A percentile compares a stretch with the other conserved stretches of the same genome.
These are phyloP conservation scores for Phytophthora pistaciae DNA, from an alignment of 352 stramenopile species.

Conservation along the genomic window DNA sequence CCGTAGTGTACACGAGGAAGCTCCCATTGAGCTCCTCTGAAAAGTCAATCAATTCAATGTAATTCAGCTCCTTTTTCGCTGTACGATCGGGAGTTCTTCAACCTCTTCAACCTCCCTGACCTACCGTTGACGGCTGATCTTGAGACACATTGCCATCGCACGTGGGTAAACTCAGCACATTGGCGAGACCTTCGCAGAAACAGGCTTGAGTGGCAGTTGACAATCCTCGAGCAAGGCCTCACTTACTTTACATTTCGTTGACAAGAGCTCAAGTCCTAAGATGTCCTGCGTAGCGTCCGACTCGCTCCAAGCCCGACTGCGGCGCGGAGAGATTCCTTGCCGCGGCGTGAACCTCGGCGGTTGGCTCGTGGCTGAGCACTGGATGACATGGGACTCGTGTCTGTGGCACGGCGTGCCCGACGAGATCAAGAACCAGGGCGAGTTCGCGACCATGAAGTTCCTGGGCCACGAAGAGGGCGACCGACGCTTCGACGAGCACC, in stretches of 20 bases:
- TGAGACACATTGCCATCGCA: conserved; percentile 27
- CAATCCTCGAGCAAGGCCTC: conserved; percentile 20
- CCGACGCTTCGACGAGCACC: conserved; percentile 59
- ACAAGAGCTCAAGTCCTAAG: conserved; percentile 1
- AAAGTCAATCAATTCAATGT: conserved; percentile 8
- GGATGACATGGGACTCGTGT: conserved; percentile 74
- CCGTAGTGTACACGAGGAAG: not conserved
- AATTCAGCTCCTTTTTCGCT: not conserved
- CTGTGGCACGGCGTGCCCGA: conserved; percentile 68
- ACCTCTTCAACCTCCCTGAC: not conserved
- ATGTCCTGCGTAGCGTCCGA: conserved; percentile 35
- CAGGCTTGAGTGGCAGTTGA: conserved; percentile 15
- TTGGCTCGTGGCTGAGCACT: conserved; percentile 86
- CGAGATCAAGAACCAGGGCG: conserved; percentile 54
- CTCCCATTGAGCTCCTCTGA: not conserved
- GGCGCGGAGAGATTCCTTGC: conserved; percentile 56
- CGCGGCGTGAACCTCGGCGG: conserved; percentile 79
- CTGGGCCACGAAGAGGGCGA: conserved; percentile 42
- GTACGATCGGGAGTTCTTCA: not conserved
- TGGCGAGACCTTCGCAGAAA: conserved; percentile 13
- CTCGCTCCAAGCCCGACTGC: conserved; percentile 69
- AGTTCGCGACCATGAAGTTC: conserved; percentile 82
- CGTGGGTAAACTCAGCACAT: conserved; percentile 20
- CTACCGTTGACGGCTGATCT: conserved; percentile 15
- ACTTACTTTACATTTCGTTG: conserved; percentile 29